phyloP scores from a whole-genome alignment of 106 monocot genomes.

The Iris macrosiphon region DNA sequence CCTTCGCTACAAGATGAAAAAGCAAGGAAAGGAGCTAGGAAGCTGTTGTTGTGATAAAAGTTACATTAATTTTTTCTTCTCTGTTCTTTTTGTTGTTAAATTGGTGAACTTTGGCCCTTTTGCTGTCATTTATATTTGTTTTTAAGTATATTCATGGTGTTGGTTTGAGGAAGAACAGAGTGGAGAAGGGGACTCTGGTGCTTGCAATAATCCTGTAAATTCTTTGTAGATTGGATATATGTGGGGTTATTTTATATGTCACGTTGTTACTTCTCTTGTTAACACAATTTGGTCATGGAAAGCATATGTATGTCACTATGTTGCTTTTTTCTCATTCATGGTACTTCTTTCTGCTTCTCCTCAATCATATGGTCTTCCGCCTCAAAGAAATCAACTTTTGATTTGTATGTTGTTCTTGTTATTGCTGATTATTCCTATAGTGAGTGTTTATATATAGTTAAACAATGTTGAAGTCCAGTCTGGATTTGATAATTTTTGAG shows the following conservation, averaged over 20 bases:
- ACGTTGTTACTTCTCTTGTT: no score
- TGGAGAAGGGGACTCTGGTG: no score
- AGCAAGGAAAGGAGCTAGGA: background rate
- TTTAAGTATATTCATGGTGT: slow-evolving; percentile 21
- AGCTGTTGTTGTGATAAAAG: background rate
- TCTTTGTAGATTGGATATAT: no score
- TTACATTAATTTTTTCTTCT: slow-evolving; percentile 11
- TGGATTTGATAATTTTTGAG: no score
- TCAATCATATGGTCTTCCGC: background rate
- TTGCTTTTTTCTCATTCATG: no score
- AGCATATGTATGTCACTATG: no score
- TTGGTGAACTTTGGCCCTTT: slow-evolving; percentile 13
- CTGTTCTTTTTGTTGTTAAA: slow-evolving; percentile 16
- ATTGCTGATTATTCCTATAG: background rate
- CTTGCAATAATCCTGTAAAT: no score
- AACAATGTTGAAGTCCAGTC: no score
- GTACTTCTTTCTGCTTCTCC: background rate
- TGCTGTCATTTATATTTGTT: slow-evolving; percentile 18
- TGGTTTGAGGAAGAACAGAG: slow-evolving; percentile 23
- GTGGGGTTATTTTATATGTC: no score
- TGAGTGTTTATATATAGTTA: background rate
- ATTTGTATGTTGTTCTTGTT: background rate
- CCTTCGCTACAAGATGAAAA: no score
- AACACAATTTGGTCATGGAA: no score
- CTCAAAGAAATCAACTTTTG: background rate